These are phyloP conservation scores for Anthracocystis walkeri DNA, from an alignment of 1,284 basidiomycete species.

Conservation along the genomic window DNA sequence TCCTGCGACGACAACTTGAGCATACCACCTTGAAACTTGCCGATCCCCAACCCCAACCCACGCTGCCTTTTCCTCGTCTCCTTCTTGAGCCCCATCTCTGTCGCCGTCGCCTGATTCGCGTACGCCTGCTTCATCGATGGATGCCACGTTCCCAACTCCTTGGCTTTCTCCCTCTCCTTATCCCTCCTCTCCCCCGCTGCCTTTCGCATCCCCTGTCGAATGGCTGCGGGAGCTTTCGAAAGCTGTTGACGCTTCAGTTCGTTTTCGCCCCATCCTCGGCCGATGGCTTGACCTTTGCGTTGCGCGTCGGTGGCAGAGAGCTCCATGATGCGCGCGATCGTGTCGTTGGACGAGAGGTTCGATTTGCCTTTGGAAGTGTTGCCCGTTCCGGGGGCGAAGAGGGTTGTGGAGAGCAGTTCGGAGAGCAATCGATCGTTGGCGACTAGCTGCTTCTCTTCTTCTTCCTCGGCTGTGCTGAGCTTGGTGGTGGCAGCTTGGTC, in stretches of 20 bases:
- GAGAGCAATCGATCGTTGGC: conserved; percentile 66
- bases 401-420: conserved; percentile 64
- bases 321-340: conserved; percentile 61
- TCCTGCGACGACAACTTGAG: conserved; percentile 58
- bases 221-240: conserved; percentile 59
- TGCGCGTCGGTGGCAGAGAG: conserved; percentile 49
- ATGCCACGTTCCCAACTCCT: conserved; percentile 66
- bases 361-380: conserved; percentile 48
- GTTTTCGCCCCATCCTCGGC: conserved; percentile 62
- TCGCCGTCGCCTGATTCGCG: conserved; percentile 48
- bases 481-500: conserved; percentile 14
- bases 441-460: conserved; percentile 59
- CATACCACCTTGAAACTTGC: conserved; percentile 61
- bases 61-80: conserved; percentile 53
- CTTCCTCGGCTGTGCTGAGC: conserved; percentile 38
- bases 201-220: conserved; percentile 57
- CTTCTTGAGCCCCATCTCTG: conserved; percentile 53
- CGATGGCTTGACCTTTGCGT: conserved; percentile 49
- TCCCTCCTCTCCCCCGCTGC: conserved; percentile 60
- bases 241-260: conserved; percentile 57
- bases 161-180: conserved; percentile 62
- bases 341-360: conserved; percentile 60
- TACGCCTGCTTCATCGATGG: conserved; percentile 54
- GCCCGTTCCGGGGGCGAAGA: conserved; percentile 63
- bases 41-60: conserved; percentile 65